Percentiles rank a stretch among this genome's conserved stretches.
These are phyloP conservation scores for Amorphotheca resinae DNA, from an alignment of 495 filamentous ascomycete genomes.

Conservation along the genomic window DNA sequence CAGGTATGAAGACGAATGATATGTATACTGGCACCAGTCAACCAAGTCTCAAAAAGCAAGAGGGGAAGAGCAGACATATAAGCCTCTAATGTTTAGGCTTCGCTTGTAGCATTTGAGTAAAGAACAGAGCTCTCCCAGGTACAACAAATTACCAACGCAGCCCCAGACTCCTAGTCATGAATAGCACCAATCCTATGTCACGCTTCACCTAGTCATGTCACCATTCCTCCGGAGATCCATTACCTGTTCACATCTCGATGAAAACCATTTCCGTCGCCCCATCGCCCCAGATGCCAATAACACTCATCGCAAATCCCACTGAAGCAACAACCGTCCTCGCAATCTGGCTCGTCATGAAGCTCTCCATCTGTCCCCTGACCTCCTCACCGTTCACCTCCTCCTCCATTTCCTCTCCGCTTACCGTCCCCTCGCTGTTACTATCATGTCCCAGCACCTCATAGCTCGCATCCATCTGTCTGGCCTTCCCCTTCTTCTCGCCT, in stretches of 20 bases:
- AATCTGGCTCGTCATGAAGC: constrained; percentile 47
- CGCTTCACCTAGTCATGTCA: not conserved
- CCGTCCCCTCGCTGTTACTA: constrained; percentile 27
- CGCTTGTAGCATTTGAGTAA: not conserved
- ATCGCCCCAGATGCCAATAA: constrained; percentile 87
- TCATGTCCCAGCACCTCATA: constrained; percentile 56
- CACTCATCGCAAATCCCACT: constrained; percentile 56
- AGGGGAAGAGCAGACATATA: not conserved
- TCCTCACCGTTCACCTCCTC: constrained; percentile 69
- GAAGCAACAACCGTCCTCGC: constrained; percentile 49
- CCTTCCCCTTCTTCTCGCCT: constrained; percentile 18
- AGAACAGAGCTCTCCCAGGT: not conserved
- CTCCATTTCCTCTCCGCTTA: constrained; percentile 32
- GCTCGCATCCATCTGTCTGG: constrained; percentile 37
- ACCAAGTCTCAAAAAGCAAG: too few relatives aligned
- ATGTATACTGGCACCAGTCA: too few relatives aligned
- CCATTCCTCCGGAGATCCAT: not conserved
- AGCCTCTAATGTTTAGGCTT: not conserved
- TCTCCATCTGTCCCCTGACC: constrained; percentile 56
- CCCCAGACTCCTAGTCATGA: not conserved
- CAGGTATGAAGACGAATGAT: too few relatives aligned
- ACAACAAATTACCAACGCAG: not conserved
- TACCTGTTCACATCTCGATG: constrained; percentile 14
- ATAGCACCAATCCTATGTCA: not conserved
- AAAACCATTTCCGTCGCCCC: constrained; percentile 29